Evolutionary conservation across 2,329 filamentous ascomycete species (phyloP).

Genomic region (Exserohilum turcica): DNA sequence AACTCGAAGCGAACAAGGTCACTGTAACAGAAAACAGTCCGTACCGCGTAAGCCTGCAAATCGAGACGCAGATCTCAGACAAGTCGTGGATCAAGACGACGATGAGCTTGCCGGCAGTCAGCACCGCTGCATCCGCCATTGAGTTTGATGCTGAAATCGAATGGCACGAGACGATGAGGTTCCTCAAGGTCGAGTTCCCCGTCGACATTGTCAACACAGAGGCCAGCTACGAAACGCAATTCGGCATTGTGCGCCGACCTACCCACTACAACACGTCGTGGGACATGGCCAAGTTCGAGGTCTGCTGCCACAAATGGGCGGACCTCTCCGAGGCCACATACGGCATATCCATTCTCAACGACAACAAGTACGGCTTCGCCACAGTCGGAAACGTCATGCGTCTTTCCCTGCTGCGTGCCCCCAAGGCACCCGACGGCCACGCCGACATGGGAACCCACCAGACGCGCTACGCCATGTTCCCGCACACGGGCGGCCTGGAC

Average conservation of each 20-base stretch:
- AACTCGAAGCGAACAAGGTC: conserved; percentile 71
- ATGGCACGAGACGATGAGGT: conserved; percentile 96
- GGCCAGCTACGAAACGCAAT: conserved; percentile 94
- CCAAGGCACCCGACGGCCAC: conserved; percentile 90
- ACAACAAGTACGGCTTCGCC: conserved; percentile 95
- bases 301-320: conserved; percentile 93
- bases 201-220: conserved; percentile 90
- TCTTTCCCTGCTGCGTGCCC: conserved; percentile 79
- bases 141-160: conserved; percentile 87
- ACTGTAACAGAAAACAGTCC: conserved; percentile 72
- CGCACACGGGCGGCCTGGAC: conserved; percentile 75
- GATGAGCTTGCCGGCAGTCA: conserved; percentile 75
- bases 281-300: conserved; percentile 98
- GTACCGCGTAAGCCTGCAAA: conserved; percentile 80
- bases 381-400: conserved; percentile 89
- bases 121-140: conserved; percentile 70
- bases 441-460: conserved; percentile 91
- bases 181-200: conserved; percentile 98
- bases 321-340: conserved; percentile 88
- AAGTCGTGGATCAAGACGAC: conserved; percentile 85
- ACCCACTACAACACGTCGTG: conserved; percentile 98
- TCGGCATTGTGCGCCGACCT: conserved; percentile 82
- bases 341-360: conserved; percentile 90
- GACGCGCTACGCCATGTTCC: conserved; percentile 89
- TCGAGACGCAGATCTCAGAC: conserved; percentile 85